Evolutionary conservation across 352 stramenopile genomes (phyloP).

Genomic region (Globisporangium echinulatum): DNA sequence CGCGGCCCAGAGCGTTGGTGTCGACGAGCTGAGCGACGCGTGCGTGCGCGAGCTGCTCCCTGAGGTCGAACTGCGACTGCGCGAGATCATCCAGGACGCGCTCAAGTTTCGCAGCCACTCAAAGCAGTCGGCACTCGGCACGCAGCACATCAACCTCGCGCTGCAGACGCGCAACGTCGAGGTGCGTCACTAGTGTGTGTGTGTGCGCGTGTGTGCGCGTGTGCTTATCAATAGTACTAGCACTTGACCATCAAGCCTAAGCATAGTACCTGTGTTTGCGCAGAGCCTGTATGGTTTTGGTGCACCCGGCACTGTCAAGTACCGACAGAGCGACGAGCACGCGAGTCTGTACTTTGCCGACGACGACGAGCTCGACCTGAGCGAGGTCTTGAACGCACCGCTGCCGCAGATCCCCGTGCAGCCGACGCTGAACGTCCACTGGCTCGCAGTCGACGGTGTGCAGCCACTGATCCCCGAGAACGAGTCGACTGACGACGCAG

Average conservation of each 20-base stretch:
- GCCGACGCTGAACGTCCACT: slow-evolving; percentile 70
- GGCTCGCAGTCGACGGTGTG: slow-evolving; percentile 78
- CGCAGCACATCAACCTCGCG: slow-evolving; percentile 72
- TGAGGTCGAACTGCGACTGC: slow-evolving; percentile 75
- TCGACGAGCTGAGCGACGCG: slow-evolving; percentile 62
- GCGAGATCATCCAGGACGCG: slow-evolving; percentile 78
- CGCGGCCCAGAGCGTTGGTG: slow-evolving; percentile 63
- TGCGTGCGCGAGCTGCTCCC: slow-evolving; percentile 64
- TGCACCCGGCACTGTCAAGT: slow-evolving; percentile 38
- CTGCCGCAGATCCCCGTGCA: slow-evolving; percentile 68
- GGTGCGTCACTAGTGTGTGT: slow-evolving; percentile 14
- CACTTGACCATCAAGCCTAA: neutral
- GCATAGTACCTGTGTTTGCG: neutral
- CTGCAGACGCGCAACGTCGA: slow-evolving; percentile 68
- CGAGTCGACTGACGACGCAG: slow-evolving; percentile 65
- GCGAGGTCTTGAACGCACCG: slow-evolving; percentile 68
- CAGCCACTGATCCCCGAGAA: slow-evolving; percentile 83
- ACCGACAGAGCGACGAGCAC: slow-evolving; percentile 54
- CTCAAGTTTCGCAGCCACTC: slow-evolving; percentile 81
- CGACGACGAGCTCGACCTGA: slow-evolving; percentile 67
- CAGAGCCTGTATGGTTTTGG: slow-evolving; percentile 74
- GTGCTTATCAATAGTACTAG: neutral
- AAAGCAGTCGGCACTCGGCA: slow-evolving; percentile 46
- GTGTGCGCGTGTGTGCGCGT: neutral
- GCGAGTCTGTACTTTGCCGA: slow-evolving; percentile 59